Evolutionary conservation across 306 rosid species (phyloP), one percentile per base, ranked within the genome.

Genomic region (Trifolium fragiferum): DNA sequence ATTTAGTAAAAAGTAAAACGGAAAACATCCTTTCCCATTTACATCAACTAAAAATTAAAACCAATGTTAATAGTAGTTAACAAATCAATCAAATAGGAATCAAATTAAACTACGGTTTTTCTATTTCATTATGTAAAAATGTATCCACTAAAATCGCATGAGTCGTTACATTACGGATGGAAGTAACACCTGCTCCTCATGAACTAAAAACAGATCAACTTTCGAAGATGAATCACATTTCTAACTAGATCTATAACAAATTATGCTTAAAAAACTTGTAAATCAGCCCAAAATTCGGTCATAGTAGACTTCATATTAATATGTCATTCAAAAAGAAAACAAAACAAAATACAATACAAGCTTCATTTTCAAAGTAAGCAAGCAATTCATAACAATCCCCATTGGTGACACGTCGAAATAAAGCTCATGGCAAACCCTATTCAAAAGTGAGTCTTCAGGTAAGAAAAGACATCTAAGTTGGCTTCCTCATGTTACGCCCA

Each of bases 401-500:
- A 54, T 8, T 13, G 49, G 44, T 18, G 38, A n/a, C 82, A 3
- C 5, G 41, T 49, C 32, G n/a, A 19, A 19, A 21, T 44, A 65
- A 71, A 75, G 66, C 63, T 75, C 75, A 73, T 15, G 37, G 66
- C 66, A 60, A 70, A 61, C 30, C 60, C 68, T 53, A 69, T 33
- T 68, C 73, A 71, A 62, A 55, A 35, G 61, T 33, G 54, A 76
- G 68, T 13, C 60, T 53, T 70, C 77, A 19, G 12, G 35, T 27
- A 32, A 37, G 46, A 61, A 30, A 51, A 14, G 68, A 53, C 61
- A 41, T 55, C 82, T 90, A 94, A 12, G 27, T 87, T 49, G 99
- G 99, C 81, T 92, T 94, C 74, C 96, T 72, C 97, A 94, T 94
- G 44, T 94, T 92, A 6, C 92, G 93, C 38, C 99, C 98, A 11